Evolutionary conservation across 2,329 filamentous ascomycete species (phyloP).

Genomic region (Leptoxyphium fumago): DNA sequence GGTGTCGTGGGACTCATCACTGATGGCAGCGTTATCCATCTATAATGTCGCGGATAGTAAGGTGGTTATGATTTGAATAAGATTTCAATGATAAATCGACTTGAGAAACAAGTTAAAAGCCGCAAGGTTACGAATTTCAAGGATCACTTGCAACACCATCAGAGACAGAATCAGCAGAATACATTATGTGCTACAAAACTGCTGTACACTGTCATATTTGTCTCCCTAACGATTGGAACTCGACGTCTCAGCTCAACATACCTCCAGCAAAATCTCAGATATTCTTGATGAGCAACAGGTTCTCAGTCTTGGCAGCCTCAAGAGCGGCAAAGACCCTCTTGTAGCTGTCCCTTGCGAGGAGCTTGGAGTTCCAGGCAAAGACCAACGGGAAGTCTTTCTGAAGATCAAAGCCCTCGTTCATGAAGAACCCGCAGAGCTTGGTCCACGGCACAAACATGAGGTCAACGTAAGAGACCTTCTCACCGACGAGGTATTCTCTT

Average conservation of each 20-base stretch:
- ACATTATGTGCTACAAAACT: no score
- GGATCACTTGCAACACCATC: no score
- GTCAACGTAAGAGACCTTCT: slow-evolving; percentile 29
- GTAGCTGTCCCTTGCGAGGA: slow-evolving; percentile 14
- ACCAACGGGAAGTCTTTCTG: neutral
- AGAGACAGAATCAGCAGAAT: no score
- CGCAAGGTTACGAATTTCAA: no score
- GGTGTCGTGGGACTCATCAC: slow-evolving; percentile 7
- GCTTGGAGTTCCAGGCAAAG: slow-evolving; percentile 1
- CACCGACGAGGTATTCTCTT: slow-evolving; percentile 27
- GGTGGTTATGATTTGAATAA: no score
- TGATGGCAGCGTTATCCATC: slow-evolving; percentile 3
- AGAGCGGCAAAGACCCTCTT: slow-evolving; percentile 10
- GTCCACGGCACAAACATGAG: slow-evolving; percentile 28
- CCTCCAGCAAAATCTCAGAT: neutral
- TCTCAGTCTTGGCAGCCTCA: neutral
- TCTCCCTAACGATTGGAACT: no score
- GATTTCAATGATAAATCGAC: no score
- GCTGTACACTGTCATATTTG: no score
- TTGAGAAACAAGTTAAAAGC: no score
- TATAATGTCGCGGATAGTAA: neutral
- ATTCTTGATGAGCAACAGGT: neutral
- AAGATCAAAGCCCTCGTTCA: slow-evolving; percentile 12
- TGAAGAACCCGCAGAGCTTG: slow-evolving; percentile 14
- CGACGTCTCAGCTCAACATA: no score